Evolutionary conservation across 768 basidiomycete genomes (phyloP).

Genomic region (Leccinum uliginosum): DNA sequence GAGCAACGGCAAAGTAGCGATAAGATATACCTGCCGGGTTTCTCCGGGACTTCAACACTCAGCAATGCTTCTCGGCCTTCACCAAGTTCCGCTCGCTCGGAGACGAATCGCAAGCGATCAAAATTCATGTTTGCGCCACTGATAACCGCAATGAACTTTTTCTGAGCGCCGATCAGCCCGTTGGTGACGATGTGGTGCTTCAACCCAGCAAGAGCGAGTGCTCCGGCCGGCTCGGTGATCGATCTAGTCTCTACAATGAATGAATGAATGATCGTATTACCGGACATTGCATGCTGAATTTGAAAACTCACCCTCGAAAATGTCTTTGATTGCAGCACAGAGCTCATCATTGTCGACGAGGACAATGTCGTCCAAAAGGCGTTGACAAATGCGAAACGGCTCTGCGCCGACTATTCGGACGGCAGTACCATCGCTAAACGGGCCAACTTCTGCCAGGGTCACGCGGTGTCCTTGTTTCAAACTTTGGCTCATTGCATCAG

Average conservation of each 20-base stretch:
- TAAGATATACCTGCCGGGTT: slow-evolving; percentile 71
- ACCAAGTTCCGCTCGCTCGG: slow-evolving; percentile 95
- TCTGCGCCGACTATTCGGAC: slow-evolving; percentile 95
- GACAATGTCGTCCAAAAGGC: slow-evolving; percentile 77
- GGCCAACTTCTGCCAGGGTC: slow-evolving; percentile 83
- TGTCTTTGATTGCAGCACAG: slow-evolving; percentile 98
- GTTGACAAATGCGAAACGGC: slow-evolving; percentile 87
- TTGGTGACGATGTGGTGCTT: slow-evolving; percentile 84
- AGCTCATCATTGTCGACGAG: slow-evolving; percentile 93
- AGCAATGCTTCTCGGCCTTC: slow-evolving; percentile 92
- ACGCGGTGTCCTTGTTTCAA: slow-evolving; percentile 78
- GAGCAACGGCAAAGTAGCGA: not conserved
- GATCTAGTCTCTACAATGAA: slow-evolving; percentile 72
- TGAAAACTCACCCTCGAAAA: slow-evolving; percentile 78
- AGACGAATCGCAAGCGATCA: slow-evolving; percentile 93
- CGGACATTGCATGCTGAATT: not conserved
- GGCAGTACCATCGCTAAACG: slow-evolving; percentile 96
- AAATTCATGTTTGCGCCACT: slow-evolving; percentile 99
- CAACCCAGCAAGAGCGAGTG: slow-evolving; percentile 85
- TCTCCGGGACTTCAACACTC: slow-evolving; percentile 92
- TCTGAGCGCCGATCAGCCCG: slow-evolving; percentile 74
- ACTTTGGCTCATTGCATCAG: slow-evolving; percentile 88
- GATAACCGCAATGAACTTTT: slow-evolving; percentile 86
- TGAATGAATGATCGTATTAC: not conserved
- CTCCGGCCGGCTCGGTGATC: slow-evolving; percentile 94